Evolutionary conservation across 2,329 filamentous ascomycete species (phyloP).

Genomic region (Trichoderma polysporum): DNA sequence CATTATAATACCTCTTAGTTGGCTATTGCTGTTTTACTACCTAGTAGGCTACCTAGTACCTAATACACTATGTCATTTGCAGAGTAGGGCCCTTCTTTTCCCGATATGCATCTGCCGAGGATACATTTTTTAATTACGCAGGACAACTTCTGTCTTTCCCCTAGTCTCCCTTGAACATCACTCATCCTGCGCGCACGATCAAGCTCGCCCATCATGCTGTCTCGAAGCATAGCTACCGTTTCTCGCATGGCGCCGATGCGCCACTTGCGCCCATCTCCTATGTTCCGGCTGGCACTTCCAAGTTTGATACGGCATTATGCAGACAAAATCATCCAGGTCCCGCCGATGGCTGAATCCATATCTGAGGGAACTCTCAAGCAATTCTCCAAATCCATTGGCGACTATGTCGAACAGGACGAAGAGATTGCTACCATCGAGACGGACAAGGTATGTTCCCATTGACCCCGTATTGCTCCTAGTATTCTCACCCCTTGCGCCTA

Average conservation of each 20-base stretch:
- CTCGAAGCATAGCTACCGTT: neutral
- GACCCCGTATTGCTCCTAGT: neutral
- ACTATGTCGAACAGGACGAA: conserved; percentile 92
- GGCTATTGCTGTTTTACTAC: neutral
- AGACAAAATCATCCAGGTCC: conserved; percentile 87
- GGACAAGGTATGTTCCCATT: conserved; percentile 70
- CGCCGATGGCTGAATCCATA: conserved; percentile 98
- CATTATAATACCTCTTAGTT: neutral
- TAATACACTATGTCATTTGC: neutral
- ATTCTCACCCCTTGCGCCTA: neutral
- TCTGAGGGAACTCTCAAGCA: conserved; percentile 96
- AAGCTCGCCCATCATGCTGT: conserved; percentile 2
- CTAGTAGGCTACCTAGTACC: too few relatives aligned
- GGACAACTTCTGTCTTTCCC: neutral
- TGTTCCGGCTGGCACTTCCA: conserved; percentile 42
- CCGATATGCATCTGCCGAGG: conserved; percentile 17
- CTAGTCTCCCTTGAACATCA: neutral
- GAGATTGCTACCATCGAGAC: conserved; percentile 99
- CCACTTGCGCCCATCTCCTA: conserved; percentile 22
- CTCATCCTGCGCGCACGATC: conserved; percentile 1
- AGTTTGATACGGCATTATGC: conserved; percentile 63
- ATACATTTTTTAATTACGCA: conserved; percentile 19
- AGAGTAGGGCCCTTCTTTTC: conserved; percentile 15
- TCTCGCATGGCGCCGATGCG: conserved; percentile 18
- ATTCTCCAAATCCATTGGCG: conserved; percentile 88